Conservation (phyloP, 2,329 filamentous ascomycete species). For the Tolypocladium cylindrosporum region DNA sequence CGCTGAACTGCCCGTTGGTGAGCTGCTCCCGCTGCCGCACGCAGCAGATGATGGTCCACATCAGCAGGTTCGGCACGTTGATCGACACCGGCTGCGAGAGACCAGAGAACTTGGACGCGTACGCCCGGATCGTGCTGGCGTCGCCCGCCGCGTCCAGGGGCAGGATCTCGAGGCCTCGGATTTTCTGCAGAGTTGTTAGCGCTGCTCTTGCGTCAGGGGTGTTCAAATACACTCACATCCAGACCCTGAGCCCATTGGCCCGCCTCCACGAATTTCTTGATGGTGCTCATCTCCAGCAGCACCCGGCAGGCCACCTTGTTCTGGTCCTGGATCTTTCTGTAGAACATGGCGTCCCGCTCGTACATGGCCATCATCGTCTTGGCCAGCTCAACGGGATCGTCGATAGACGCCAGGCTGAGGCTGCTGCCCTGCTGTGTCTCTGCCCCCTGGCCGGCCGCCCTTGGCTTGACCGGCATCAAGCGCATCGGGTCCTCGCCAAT, state of each 20-base stretch:
- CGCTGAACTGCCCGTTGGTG: conserved; percentile 61
- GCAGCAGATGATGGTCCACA: conserved; percentile 89
- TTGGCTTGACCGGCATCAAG: conserved; percentile 70
- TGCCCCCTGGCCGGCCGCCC: conserved; percentile 32
- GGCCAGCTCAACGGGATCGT: conserved; percentile 50
- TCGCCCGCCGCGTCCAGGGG: conserved; percentile 68
- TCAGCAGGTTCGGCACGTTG: conserved; percentile 81
- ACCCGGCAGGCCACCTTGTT: conserved; percentile 48
- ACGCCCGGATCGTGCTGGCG: conserved; percentile 66
- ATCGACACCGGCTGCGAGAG: conserved; percentile 74
- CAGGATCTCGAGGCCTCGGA: conserved; percentile 66
- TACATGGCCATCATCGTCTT: conserved; percentile 55
- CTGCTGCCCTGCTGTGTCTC: conserved; percentile 37
- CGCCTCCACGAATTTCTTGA: conserved; percentile 45
- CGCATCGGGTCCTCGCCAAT: conserved; percentile 72
- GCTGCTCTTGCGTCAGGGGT: neutral
- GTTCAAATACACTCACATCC: conserved; percentile 36
- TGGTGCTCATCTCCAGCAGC: conserved; percentile 50
- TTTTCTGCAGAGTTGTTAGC: conserved; percentile 43
- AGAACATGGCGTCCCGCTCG: conserved; percentile 51
- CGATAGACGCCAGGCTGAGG: conserved; percentile 49
- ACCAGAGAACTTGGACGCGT: conserved; percentile 70
- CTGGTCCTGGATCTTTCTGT: conserved; percentile 43
- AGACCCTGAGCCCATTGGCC: conserved; percentile 47
- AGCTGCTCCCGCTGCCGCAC: conserved; percentile 66